These are phyloP conservation scores for Fusarium nygamai DNA, from an alignment of 2,329 filamentous ascomycete genomes.

Conservation along the genomic window DNA sequence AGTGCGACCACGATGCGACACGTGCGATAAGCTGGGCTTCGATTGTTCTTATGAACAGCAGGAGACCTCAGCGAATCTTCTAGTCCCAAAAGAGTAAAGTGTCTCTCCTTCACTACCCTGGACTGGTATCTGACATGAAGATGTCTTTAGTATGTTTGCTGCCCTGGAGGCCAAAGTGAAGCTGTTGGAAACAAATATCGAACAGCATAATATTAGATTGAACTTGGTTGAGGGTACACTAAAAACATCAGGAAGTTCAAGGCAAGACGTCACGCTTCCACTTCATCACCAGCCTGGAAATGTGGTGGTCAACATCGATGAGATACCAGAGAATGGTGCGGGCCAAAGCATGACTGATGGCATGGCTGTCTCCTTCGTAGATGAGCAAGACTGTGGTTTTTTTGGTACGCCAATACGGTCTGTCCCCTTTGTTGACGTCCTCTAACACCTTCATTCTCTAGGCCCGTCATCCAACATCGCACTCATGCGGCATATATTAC, in stretches of 20 bases:
- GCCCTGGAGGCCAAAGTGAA: background rate
- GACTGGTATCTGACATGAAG: background rate
- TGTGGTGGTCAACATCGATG: background rate
- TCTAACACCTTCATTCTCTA: background rate
- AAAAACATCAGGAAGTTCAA: background rate
- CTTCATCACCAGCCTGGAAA: background rate
- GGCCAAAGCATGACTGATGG: background rate
- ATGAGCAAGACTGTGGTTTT: constrained; percentile 9
- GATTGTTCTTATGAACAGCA: constrained; percentile 9
- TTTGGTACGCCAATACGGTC: background rate
- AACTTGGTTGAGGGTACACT: background rate
- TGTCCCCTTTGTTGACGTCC: rapidly evolving
- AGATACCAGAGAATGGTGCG: rapidly evolving
- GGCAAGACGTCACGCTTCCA: background rate
- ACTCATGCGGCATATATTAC: background rate
- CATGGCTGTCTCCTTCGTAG: constrained; percentile 1
- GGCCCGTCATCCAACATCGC: constrained; percentile 5
- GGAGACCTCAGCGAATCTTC: background rate
- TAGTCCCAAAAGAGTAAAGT: constrained; percentile 7
- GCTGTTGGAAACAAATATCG: background rate
- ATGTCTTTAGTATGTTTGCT: background rate
- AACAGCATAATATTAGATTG: background rate
- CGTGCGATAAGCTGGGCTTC: constrained; percentile 3
- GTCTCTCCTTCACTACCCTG: background rate
- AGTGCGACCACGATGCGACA: background rate